These are phyloP conservation scores for Rhynchosporium agropyri DNA, from an alignment of 2,329 filamentous ascomycete species.

Conservation along the genomic window DNA sequence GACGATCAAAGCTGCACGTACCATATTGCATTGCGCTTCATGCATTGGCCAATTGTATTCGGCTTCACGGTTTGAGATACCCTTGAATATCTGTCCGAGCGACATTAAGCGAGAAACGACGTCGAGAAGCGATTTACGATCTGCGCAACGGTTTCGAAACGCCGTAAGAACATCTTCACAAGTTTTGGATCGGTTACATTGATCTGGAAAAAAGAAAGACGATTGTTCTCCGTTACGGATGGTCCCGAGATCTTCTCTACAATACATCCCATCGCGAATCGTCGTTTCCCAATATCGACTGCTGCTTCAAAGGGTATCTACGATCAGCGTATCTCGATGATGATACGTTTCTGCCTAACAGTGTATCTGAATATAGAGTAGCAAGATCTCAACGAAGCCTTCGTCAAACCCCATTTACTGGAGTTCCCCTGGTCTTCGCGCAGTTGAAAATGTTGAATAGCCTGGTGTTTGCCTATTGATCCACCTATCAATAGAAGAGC, in stretches of 20 bases:
- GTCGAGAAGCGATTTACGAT: neutral
- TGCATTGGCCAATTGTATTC: neutral
- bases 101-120: conserved; percentile 3
- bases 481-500: no score
- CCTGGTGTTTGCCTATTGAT: no score
- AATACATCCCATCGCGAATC: neutral
- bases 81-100: conserved; percentile 4
- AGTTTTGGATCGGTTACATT: neutral
- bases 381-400: no score
- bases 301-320: neutral
- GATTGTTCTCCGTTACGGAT: neutral
- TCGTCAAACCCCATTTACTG: no score
- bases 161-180: conserved; percentile 10
- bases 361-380: no score
- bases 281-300: neutral
- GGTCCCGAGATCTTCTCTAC: conserved; percentile 1
- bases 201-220: neutral
- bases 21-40: neutral
- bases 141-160: neutral
- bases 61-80: conserved; percentile 6
- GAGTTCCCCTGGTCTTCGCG: no score
- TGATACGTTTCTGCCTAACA: no score
- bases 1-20: conserved; percentile 9
- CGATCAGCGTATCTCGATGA: no score
- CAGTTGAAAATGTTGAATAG: no score